Percentiles rank a stretch among this genome's conserved stretches.
Evolutionary conservation across 2,329 filamentous ascomycete genomes (phyloP).

Genomic region (Trichoderma polysporum): DNA sequence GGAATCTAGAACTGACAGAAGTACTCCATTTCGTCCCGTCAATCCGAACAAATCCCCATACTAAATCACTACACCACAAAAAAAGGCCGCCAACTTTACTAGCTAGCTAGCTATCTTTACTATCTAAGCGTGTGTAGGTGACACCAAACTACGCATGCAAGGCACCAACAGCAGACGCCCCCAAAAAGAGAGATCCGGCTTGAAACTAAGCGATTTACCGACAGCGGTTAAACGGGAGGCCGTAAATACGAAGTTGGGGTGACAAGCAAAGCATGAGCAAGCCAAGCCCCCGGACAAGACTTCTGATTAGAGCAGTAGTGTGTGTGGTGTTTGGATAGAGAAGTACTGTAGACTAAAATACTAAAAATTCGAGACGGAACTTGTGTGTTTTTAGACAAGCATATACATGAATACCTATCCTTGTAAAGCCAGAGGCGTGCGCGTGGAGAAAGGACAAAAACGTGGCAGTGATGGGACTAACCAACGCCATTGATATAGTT

Average conservation of each 20-base stretch:
- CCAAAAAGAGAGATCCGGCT: not conserved
- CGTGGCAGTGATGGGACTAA: not conserved
- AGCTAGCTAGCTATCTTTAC: not conserved
- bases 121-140: not conserved
- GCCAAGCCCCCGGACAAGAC: not conserved
- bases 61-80: not conserved
- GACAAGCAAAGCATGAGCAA: not conserved
- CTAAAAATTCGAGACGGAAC: too few relatives aligned
- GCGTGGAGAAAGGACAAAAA: not conserved
- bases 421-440: not conserved
- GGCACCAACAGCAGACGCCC: not conserved
- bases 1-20: not conserved
- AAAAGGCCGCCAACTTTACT: not conserved
- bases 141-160: not conserved
- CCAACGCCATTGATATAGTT: not conserved
- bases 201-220: not conserved
- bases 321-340: not conserved
- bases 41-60: not conserved
- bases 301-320: not conserved
- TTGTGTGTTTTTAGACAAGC: too few relatives aligned
- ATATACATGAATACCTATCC: not conserved
- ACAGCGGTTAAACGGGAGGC: not conserved
- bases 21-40: not conserved
- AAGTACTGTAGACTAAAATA: not conserved
- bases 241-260: not conserved